Evolutionary conservation across 306 rosid genomes (phyloP).

Genomic region (Castanea mollissima): DNA sequence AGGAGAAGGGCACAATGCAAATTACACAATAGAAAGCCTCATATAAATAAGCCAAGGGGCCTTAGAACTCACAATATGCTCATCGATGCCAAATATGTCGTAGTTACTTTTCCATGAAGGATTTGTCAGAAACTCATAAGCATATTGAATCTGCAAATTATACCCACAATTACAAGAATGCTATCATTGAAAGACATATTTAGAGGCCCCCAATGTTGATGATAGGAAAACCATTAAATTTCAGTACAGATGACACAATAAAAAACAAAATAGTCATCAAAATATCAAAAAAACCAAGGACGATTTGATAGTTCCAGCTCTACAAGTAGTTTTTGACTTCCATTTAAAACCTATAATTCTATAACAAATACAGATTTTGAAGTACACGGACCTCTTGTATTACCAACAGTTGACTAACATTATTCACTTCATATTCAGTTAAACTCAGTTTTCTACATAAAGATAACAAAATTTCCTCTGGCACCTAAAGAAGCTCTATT

Average conservation of each 20-base stretch:
- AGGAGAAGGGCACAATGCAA: background rate
- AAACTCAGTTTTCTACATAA: background rate
- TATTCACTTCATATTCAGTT: background rate
- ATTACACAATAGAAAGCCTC: background rate
- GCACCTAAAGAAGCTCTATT: background rate
- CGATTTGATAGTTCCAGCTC: background rate
- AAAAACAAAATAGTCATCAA: background rate
- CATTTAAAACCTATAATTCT: too few relatives aligned
- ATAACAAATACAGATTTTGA: too few relatives aligned
- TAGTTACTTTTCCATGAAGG: conserved; percentile 81
- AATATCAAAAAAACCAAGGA: background rate
- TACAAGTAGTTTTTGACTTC: background rate
- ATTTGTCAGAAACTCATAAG: conserved; percentile 83
- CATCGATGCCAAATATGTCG: conserved; percentile 75
- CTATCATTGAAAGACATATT: conserved; percentile 3
- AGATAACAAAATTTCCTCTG: background rate
- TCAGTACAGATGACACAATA: background rate
- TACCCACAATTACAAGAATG: conserved; percentile 5
- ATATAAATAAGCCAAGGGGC: conserved; percentile 12
- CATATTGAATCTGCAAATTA: conserved; percentile 72
- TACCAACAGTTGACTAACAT: background rate
- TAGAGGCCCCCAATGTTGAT: conserved; percentile 13
- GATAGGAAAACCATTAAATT: conserved; percentile 4
- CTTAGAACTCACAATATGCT: conserved; percentile 63
- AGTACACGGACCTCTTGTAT: background rate